A percentile compares a stretch with the other conserved stretches of the same genome.
These are phyloP conservation scores for Kwoniella sp. DNA, from an alignment of 768 basidiomycete species.

Conservation along the genomic window DNA sequence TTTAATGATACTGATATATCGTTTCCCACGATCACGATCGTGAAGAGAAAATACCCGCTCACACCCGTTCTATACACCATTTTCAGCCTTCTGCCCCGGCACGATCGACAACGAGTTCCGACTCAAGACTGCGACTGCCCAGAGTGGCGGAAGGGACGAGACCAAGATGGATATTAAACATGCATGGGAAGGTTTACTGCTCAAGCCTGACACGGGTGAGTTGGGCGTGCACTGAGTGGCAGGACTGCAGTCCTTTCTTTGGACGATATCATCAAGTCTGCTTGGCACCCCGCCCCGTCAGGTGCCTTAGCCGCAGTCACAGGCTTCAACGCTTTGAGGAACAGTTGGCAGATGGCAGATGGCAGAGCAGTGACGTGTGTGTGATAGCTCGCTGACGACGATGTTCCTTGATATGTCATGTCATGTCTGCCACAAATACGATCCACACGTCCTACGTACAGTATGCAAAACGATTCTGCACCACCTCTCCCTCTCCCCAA, in stretches of 20 bases:
- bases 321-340: no score
- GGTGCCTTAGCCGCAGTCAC: no score
- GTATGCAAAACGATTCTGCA: slow-evolving; percentile 41
- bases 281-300: no score
- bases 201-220: slow-evolving; percentile 38
- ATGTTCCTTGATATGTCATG: no score
- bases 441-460: slow-evolving; percentile 4
- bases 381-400: background rate
- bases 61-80: background rate
- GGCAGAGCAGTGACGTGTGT: no score
- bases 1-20: background rate
- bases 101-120: slow-evolving; percentile 55
- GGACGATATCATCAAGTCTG: background rate
- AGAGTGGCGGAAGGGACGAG: slow-evolving; percentile 46
- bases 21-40: no score
- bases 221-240: background rate
- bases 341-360: no score
- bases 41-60: no score
- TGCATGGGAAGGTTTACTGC: slow-evolving; percentile 37
- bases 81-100: slow-evolving; percentile 51
- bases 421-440: background rate
- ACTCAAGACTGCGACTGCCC: slow-evolving; percentile 38
- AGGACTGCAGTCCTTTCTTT: background rate
- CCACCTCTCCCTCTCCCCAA: slow-evolving; percentile 39
- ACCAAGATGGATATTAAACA: slow-evolving; percentile 37